Evolutionary conservation across 73 alveolate genomes (phyloP).

Genomic region (Stentor roeselii): DNA sequence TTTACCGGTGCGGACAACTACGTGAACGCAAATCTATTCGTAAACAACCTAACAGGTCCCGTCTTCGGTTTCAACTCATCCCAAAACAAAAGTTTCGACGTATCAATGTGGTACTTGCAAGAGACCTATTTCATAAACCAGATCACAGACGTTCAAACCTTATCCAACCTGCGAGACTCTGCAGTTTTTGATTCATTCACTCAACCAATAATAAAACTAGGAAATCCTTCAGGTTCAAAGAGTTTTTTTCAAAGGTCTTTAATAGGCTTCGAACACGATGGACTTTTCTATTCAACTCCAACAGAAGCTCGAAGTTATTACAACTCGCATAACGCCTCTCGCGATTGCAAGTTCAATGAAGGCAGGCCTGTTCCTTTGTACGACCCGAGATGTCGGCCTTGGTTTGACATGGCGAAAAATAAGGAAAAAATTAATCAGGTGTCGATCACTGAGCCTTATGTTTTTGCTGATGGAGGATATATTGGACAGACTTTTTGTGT

Average conservation of each 20-base stretch:
- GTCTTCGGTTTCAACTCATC: not conserved
- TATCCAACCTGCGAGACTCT: not conserved
- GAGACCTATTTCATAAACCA: not conserved
- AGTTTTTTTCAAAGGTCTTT: not conserved
- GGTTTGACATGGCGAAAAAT: constrained; percentile 27
- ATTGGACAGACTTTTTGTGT: constrained; percentile 4
- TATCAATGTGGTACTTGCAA: not conserved
- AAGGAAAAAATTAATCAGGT: not conserved
- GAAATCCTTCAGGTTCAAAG: not conserved
- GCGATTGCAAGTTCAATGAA: not conserved
- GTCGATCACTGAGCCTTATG: constrained; percentile 12
- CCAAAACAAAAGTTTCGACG: not conserved
- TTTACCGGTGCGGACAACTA: not conserved
- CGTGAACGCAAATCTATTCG: not conserved
- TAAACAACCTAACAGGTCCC: not conserved
- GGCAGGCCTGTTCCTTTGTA: not conserved
- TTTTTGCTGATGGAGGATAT: not conserved
- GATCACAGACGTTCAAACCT: not conserved
- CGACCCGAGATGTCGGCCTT: constrained; percentile 50
- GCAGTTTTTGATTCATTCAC: constrained; percentile 1
- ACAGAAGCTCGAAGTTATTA: not conserved
- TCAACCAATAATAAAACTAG: constrained; percentile 6
- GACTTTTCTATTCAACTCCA: not conserved
- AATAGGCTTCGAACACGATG: not conserved
- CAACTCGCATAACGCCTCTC: not conserved